A percentile compares a stretch with the other conserved stretches of the same genome.
Evolutionary conservation across 2,329 filamentous ascomycete genomes (phyloP).

Genomic region (Alternaria panax): DNA sequence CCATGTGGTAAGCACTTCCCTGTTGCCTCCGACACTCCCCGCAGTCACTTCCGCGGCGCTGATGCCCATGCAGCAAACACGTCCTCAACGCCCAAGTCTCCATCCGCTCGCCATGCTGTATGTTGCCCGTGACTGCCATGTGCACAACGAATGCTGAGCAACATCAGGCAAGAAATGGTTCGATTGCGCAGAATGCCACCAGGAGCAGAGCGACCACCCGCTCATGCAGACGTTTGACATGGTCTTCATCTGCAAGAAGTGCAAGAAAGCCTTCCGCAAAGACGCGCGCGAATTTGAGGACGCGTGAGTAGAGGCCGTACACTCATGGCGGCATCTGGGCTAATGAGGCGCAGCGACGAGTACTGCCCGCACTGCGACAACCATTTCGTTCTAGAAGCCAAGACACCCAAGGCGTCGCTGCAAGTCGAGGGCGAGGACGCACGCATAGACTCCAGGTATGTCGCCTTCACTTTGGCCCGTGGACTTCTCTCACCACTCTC

Average conservation of each 20-base stretch:
- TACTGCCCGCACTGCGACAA: slow-evolving; percentile 99
- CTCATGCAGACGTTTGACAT: slow-evolving; percentile 84
- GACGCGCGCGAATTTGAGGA: slow-evolving; percentile 93
- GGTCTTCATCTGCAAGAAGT: slow-evolving; percentile 98
- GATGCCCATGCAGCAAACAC: slow-evolving; percentile 76
- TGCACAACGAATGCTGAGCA: slow-evolving; percentile 11
- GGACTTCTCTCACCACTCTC: slow-evolving; percentile 8
- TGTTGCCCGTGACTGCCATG: slow-evolving; percentile 42
- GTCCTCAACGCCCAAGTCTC: slow-evolving; percentile 97
- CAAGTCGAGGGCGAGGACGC: slow-evolving; percentile 92
- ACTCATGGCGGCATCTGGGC: slow-evolving; percentile 3
- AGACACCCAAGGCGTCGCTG: slow-evolving; percentile 81
- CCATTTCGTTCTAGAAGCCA: slow-evolving; percentile 92
- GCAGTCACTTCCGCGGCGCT: slow-evolving; percentile 27
- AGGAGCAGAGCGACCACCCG: slow-evolving; percentile 77
- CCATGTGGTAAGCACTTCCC: slow-evolving; percentile 38
- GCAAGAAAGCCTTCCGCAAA: slow-evolving; percentile 97
- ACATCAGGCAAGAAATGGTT: slow-evolving; percentile 89
- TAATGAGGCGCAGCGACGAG: slow-evolving; percentile 71
- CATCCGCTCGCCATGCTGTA: slow-evolving; percentile 95
- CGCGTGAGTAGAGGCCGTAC: slow-evolving; percentile 42
- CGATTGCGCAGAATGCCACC: slow-evolving; percentile 95
- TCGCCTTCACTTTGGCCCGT: neutral
- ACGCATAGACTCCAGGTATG: slow-evolving; percentile 75
- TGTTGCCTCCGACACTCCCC: slow-evolving; percentile 19